phyloP scores from a whole-genome alignment of 192 early-diverging fungal species.

The Geranomyces michiganensis region DNA sequence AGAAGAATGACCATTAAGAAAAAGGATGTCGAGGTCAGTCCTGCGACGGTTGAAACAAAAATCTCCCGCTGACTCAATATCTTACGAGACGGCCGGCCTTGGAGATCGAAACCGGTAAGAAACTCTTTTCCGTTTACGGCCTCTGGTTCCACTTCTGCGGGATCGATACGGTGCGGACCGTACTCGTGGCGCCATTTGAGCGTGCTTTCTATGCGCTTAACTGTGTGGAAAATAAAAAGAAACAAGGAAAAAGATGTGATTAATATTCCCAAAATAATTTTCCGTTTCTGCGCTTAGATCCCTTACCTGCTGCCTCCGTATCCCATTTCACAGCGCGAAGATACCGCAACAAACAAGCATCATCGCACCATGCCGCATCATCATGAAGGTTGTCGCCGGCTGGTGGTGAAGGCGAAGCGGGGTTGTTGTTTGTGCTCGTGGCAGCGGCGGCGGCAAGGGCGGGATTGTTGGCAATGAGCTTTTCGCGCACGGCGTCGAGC shows the following conservation, averaged over 20 bases:
- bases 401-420: too few species aligned
- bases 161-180: conserved; percentile 68
- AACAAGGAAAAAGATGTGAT: too few species aligned
- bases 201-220: conserved; percentile 68
- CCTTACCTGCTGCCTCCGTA: conserved; percentile 57
- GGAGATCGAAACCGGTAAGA: conserved; percentile 41
- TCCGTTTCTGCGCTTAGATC: neutral
- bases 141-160: conserved; percentile 77
- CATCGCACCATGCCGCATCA: conserved; percentile 44
- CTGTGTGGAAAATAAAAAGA: conserved; percentile 3
- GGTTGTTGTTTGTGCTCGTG: neutral
- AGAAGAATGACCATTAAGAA: neutral
- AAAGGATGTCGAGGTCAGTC: neutral
- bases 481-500: conserved; percentile 21
- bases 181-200: conserved; percentile 79
- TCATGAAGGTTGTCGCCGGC: conserved; percentile 4
- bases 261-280: too few species aligned
- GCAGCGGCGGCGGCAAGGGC: neutral
- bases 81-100: conserved; percentile 1
- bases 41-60: conserved; percentile 12
- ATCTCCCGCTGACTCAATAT: too few species aligned
- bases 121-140: conserved; percentile 81
- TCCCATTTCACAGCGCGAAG: conserved; percentile 75
- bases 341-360: conserved; percentile 68
- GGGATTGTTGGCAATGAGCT: neutral